These are phyloP conservation scores for Paramecium octaurelia DNA, from an alignment of 73 alveolate species.

Conservation along the genomic window DNA sequence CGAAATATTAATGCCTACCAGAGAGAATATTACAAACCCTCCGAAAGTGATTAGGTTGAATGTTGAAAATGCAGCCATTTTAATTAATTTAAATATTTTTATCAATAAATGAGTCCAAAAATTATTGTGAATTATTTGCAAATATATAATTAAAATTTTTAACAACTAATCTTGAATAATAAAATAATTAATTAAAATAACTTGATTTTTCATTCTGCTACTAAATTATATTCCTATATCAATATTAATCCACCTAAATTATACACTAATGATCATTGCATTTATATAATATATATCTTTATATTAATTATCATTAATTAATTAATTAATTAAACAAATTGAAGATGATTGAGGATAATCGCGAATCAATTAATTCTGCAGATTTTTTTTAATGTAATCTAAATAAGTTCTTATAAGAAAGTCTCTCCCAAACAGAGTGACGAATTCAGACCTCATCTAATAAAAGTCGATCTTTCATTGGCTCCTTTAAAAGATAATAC, in stretches of 20 bases:
- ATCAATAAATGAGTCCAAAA: not conserved
- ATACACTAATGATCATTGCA: not conserved
- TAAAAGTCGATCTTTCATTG: not conserved
- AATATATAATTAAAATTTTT: not conserved
- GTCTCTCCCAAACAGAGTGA: not conserved
- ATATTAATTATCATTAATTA: not conserved
- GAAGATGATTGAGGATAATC: not conserved
- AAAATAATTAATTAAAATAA: not conserved
- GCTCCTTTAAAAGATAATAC: constrained; percentile 6
- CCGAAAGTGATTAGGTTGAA: not conserved
- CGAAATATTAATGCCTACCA: not conserved
- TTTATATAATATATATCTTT: not conserved
- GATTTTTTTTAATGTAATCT: not conserved
- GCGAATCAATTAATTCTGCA: not conserved
- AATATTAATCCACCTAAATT: not conserved
- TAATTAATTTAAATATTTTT: not conserved
- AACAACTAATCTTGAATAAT: not conserved
- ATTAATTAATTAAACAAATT: not conserved
- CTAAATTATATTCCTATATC: not conserved
- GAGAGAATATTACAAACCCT: not conserved
- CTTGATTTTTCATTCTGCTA: not conserved
- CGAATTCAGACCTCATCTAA: not conserved
- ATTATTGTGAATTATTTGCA: not conserved
- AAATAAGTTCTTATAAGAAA: not conserved
- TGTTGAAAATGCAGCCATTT: not conserved